Evolutionary conservation across 2,329 filamentous ascomycete species (phyloP), one percentile per base, ranked within the genome.

Genomic region (Aspergillus ochraceoroseus): DNA sequence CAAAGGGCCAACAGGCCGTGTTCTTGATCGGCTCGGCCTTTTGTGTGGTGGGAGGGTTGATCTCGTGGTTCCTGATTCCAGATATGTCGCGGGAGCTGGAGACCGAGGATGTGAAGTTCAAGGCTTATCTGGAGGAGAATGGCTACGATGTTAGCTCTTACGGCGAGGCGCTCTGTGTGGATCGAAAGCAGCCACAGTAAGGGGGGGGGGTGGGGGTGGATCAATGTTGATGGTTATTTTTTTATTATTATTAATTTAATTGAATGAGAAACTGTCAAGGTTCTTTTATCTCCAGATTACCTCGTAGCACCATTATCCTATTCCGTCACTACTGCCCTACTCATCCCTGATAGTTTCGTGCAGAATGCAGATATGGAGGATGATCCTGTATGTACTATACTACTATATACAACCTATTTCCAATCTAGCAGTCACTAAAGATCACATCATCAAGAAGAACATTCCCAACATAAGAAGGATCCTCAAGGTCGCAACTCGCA

Each of bases 1-100:
- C 63, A 7, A 68, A 71, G 47, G 73, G 72, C 0, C 62, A 73
- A 28, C 72, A 74, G 40, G 70, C 64, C 0, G 69, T 69, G 0
- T 76, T 76, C 44, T 56, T 76, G 12, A 73, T 76, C 39, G 73
- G 72, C 0, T 66, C 69, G 1, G 71, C 59, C 0, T 75, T 77
- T 52, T 68, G 71, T 0, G 57, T 70, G 0, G 51, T 71, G 2
- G 74, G 73, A 5, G 68, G 64, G 0, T 26, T 72, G 2, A 58
- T 72, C 20, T 59, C 67, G 1, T 68, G 66, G 52, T 67, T 70
- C 22, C 52, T 75, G 4, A 70, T 75, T 22, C 71, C 71, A 0
- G 65, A 74, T 38, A 64, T 66, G 22, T 61, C 60, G 17, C 56
- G 59, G 1, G 61, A 64, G 25, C 55, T 74, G 15, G 69, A 71